Percentiles rank a stretch among this genome's conserved stretches.
Conservation (phyloP, 2,329 filamentous ascomycete genomes). For the Leptographium lundbergii region DNA sequence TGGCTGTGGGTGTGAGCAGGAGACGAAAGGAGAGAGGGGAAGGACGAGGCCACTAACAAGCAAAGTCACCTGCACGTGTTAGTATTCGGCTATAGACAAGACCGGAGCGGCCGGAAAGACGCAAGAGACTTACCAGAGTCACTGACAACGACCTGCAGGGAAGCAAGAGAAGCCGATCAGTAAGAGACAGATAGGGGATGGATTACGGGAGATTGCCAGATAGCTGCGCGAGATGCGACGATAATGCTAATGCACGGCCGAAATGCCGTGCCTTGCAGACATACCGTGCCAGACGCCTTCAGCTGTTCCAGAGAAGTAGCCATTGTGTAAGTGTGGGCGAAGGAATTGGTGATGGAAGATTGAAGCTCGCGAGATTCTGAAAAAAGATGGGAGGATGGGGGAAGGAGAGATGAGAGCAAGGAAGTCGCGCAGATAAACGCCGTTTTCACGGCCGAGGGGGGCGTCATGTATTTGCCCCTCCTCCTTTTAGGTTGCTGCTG, state of each 20-base stretch:
- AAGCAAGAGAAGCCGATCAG: constrained; percentile 10
- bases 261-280: constrained; percentile 25
- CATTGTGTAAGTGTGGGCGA: constrained; percentile 38
- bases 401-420: neutral
- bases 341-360: neutral
- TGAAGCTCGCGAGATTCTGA: neutral
- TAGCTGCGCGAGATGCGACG: neutral
- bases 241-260: neutral
- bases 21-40: neutral
- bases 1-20: constrained; percentile 42
- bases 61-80: constrained; percentile 52
- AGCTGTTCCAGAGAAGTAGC: constrained; percentile 87
- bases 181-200: neutral
- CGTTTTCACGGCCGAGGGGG: neutral
- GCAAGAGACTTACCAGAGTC: constrained; percentile 65
- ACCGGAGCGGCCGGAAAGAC: neutral
- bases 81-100: neutral
- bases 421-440: neutral
- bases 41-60: constrained; percentile 42
- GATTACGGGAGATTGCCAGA: neutral
- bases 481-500: neutral
- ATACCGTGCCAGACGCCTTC: constrained; percentile 90
- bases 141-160: constrained; percentile 71
- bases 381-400: neutral
- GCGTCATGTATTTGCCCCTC: neutral